Percentiles rank a stretch among this genome's conserved stretches.
phyloP scores from a whole-genome alignment of 306 rosid species.

The Ceratonia siliqua region DNA sequence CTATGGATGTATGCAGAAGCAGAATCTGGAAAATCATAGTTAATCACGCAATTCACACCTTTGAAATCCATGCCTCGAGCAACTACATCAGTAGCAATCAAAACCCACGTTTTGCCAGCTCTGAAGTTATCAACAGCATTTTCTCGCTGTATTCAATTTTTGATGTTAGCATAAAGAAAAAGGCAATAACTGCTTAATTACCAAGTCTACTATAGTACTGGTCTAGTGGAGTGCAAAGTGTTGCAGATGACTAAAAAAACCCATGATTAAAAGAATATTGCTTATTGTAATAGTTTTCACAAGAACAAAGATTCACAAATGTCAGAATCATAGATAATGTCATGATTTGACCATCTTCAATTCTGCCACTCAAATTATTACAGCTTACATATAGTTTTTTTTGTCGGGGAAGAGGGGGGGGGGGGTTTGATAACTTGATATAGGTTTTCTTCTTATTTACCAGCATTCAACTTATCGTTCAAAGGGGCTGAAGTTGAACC shows the following conservation, averaged over 20 bases:
- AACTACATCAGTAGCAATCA: constrained; percentile 94
- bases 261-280: not conserved
- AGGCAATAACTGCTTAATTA: constrained; percentile 11
- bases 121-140: constrained; percentile 85
- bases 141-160: constrained; percentile 67
- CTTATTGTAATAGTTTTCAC: not conserved
- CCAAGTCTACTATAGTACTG: not conserved
- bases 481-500: constrained; percentile 37
- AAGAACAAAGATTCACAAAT: not conserved
- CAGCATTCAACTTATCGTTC: constrained; percentile 8
- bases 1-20: constrained; percentile 86
- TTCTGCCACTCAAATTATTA: not conserved
- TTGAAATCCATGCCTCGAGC: constrained; percentile 99
- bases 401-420: not conserved
- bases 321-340: not conserved
- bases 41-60: constrained; percentile 85
- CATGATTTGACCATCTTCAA: constrained; percentile 25
- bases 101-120: constrained; percentile 95
- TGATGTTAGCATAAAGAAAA: constrained; percentile 20
- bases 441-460: constrained; percentile 10
- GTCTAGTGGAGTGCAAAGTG: not conserved
- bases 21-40: constrained; percentile 96
- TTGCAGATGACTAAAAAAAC: not conserved
- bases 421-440: not conserved
- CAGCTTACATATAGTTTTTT: not conserved